These are phyloP conservation scores for Flaveria linearis DNA, from an alignment of 129 eudicot species.

Conservation along the genomic window DNA sequence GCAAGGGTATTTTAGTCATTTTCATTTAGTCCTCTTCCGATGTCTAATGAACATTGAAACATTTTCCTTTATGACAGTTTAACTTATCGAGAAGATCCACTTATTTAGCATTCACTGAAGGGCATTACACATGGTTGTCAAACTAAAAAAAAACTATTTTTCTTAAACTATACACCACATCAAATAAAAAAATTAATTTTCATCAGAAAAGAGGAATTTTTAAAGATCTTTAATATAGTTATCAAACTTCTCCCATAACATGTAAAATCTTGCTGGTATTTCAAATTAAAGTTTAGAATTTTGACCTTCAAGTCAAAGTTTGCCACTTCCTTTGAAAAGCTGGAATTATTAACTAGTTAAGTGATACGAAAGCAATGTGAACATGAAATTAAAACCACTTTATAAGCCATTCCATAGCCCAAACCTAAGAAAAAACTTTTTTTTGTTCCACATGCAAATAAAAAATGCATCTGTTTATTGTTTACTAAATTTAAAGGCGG, in stretches of 20 bases:
- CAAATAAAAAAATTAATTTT: neutral
- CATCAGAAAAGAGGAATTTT: neutral
- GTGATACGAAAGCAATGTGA: neutral
- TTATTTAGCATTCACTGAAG: neutral
- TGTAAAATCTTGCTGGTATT: neutral
- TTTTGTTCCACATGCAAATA: slow-evolving; percentile 2
- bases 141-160: neutral
- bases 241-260: slow-evolving; percentile 11
- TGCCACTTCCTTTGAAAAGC: slow-evolving; percentile 14
- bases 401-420: neutral
- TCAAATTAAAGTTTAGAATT: neutral
- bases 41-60: neutral
- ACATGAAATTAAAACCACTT: slow-evolving; percentile 3
- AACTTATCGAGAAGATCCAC: slow-evolving; percentile 18
- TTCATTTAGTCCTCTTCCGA: neutral
- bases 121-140: slow-evolving; percentile 18
- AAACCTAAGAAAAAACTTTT: neutral
- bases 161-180: slow-evolving; percentile 6
- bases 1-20: neutral
- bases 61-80: neutral
- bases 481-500: neutral
- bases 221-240: neutral
- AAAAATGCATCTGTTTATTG: neutral
- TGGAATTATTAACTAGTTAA: slow-evolving; percentile 1
- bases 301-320: slow-evolving; percentile 16